phyloP scores from a whole-genome alignment of 2,329 filamentous ascomycete genomes.

The Mycocentrospora acerina region DNA sequence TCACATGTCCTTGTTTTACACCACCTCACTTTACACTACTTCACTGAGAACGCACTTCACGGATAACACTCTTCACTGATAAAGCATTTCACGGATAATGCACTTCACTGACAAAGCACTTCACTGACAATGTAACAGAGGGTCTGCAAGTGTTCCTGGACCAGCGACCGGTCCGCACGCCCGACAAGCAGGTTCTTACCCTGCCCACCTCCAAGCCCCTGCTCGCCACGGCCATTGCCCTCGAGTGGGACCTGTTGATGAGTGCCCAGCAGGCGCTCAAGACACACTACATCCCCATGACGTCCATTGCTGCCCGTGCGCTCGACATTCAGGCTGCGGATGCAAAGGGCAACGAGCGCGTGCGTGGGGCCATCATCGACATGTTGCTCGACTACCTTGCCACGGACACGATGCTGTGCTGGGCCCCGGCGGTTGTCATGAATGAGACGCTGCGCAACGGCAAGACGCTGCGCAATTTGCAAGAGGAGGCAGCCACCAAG shows the following conservation, averaged over 20 bases:
- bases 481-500: slow-evolving; percentile 67
- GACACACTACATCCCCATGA: slow-evolving; percentile 86
- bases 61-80: background rate
- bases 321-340: slow-evolving; percentile 78
- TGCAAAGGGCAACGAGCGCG: slow-evolving; percentile 48
- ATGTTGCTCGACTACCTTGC: slow-evolving; percentile 82
- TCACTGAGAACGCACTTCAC: no score
- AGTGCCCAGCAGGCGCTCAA: slow-evolving; percentile 81
- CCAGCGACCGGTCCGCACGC: slow-evolving; percentile 74
- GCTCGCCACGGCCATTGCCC: slow-evolving; percentile 79
- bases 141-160: slow-evolving; percentile 74
- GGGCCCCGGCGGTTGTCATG: slow-evolving; percentile 63
- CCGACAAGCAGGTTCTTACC: slow-evolving; percentile 68
- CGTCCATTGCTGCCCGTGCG: slow-evolving; percentile 79
- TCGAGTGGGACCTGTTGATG: slow-evolving; percentile 89
- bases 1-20: no score
- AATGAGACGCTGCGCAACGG: slow-evolving; percentile 49
- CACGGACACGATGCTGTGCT: slow-evolving; percentile 91
- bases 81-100: no score
- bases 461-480: slow-evolving; percentile 67
- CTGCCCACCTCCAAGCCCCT: slow-evolving; percentile 75
- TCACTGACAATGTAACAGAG: slow-evolving; percentile 29
- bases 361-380: slow-evolving; percentile 64
- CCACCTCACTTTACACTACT: no score
- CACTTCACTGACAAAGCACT: slow-evolving; percentile 8